Percentiles rank a stretch among this genome's conserved stretches.
Conservation (phyloP, 2,329 filamentous ascomycete species). For the Exophiala xenobiotica region DNA sequence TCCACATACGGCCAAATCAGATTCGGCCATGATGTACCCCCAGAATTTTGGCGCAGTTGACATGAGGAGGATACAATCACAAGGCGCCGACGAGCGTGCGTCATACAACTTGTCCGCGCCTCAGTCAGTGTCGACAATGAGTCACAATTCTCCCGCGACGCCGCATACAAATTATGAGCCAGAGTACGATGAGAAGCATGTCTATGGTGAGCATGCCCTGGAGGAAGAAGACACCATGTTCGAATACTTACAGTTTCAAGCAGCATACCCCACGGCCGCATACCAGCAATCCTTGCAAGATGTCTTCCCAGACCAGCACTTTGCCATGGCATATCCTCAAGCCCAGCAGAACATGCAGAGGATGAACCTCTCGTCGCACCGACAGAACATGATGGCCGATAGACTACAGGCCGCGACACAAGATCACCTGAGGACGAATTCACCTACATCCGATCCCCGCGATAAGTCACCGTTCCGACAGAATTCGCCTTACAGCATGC, state of each 20-base stretch:
- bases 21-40: conserved; percentile 55
- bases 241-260: conserved; percentile 66
- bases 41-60: conserved; percentile 53
- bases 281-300: conserved; percentile 36
- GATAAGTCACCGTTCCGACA: conserved; percentile 80
- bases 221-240: conserved; percentile 52
- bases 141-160: conserved; percentile 61
- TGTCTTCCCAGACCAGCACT: conserved; percentile 66
- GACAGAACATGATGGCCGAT: conserved; percentile 67
- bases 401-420: conserved; percentile 76
- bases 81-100: conserved; percentile 49
- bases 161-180: conserved; percentile 56
- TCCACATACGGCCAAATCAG: conserved; percentile 43
- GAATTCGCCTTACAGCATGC: conserved; percentile 60
- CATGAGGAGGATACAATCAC: conserved; percentile 58
- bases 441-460: conserved; percentile 55
- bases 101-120: conserved; percentile 55
- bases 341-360: conserved; percentile 37
- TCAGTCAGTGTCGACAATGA: conserved; percentile 60
- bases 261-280: conserved; percentile 52
- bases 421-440: conserved; percentile 63
- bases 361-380: conserved; percentile 48
- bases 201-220: conserved; percentile 56
- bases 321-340: conserved; percentile 39
- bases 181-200: conserved; percentile 53